phyloP scores from a whole-genome alignment of 345 rosid genomes.

The Trapa bicornis region DNA sequence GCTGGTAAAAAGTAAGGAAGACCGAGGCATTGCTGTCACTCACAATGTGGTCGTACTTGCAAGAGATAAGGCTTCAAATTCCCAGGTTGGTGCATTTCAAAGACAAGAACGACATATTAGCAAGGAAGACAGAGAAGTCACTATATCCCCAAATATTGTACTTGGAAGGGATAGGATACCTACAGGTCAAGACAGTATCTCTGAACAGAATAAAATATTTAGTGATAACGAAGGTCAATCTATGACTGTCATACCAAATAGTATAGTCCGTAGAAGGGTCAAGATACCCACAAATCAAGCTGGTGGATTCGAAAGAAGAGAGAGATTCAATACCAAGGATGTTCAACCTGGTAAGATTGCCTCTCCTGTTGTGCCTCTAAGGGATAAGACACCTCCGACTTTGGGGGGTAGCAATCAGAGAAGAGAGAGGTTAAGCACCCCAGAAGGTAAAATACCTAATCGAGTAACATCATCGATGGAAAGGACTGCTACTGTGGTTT shows the following conservation, averaged over 20 bases:
- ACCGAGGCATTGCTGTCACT: background rate
- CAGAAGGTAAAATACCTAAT: conserved; percentile 1
- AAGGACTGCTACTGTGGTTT: background rate
- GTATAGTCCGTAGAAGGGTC: background rate
- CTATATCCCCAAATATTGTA: conserved; percentile 8
- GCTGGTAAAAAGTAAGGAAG: background rate
- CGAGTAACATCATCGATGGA: background rate
- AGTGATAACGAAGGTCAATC: conserved; percentile 12
- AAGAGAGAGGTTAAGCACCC: conserved; percentile 9
- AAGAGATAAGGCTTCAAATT: background rate
- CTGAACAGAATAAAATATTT: conserved; percentile 7
- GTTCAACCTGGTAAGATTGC: conserved; percentile 9
- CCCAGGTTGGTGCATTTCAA: background rate
- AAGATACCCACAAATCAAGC: conserved; percentile 4
- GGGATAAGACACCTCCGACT: conserved; percentile 5
- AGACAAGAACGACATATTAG: conserved; percentile 2
- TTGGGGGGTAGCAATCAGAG: conserved; percentile 5
- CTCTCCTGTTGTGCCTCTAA: background rate
- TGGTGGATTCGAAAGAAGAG: conserved; percentile 9
- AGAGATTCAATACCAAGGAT: conserved; percentile 5
- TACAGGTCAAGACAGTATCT: background rate
- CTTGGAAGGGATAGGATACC: conserved; percentile 4
- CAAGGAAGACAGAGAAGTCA: conserved; percentile 14
- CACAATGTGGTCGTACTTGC: background rate
- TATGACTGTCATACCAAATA: conserved; percentile 8